Conservation (phyloP, 495 filamentous ascomycete genomes). For the Neurospora pannonica region DNA sequence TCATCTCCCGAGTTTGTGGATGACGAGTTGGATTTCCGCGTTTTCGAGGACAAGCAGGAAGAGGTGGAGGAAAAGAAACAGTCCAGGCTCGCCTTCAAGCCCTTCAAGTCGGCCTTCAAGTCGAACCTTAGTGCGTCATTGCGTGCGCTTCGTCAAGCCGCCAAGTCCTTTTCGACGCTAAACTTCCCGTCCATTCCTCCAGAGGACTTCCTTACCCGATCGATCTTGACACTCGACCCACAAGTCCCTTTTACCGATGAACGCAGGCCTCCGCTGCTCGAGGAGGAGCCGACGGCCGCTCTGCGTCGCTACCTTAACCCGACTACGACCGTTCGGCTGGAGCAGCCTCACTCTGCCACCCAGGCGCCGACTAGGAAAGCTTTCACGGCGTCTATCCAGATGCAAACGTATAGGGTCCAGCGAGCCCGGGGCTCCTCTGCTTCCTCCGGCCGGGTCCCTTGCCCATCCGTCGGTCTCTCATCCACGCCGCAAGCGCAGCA, state of each 20-base stretch:
- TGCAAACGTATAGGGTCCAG: conserved; percentile 69
- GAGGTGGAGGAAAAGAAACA: conserved; percentile 26
- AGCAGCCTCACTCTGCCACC: conserved; percentile 37
- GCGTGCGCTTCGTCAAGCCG: conserved; percentile 75
- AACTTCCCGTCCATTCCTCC: conserved; percentile 63
- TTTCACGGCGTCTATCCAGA: conserved; percentile 72
- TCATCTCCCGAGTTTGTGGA: conserved; percentile 24
- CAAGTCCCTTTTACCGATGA: conserved; percentile 73
- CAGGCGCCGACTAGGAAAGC: conserved; percentile 18
- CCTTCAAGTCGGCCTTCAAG: conserved; percentile 57
- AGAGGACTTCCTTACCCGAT: conserved; percentile 84
- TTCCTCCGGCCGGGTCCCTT: conserved; percentile 24
- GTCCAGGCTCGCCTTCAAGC: conserved; percentile 22
- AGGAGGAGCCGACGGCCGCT: conserved; percentile 73
- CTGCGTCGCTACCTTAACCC: conserved; percentile 90
- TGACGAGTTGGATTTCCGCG: conserved; percentile 38
- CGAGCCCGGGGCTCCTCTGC: conserved; percentile 31
- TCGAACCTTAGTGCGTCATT: conserved; percentile 93
- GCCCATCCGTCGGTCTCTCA: conserved; percentile 25
- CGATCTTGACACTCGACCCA: conserved; percentile 68
- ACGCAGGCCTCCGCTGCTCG: conserved; percentile 66
- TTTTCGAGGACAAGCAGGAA: conserved; percentile 22
- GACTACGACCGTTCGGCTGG: conserved; percentile 54
- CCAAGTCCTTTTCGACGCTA: conserved; percentile 72
- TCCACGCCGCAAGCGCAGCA: conserved; percentile 29